Base-by-base conservation (phyloP, 129 eudicot genomes). In the Flaveria robusta region DNA sequence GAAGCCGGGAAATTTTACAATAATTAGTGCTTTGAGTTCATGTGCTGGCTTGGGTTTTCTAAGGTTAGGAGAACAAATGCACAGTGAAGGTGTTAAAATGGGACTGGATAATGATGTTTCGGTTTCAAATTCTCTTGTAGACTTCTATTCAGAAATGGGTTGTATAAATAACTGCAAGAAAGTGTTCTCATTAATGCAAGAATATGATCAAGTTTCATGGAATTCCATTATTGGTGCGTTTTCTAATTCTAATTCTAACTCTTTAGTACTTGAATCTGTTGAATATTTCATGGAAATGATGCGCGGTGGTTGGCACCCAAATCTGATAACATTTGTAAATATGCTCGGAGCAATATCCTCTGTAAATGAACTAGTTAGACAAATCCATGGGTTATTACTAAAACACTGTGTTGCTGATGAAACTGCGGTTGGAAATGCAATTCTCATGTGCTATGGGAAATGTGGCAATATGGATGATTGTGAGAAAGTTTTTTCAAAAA, bases 61-160 rank as follows among this genome's bases (percentile, higher is more conserved):
- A 22, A 84, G 46, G 23, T 76, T 81, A 80, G 98, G 97, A 45
- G 80, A 85, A 77, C 97, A 91, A 76, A 79, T 94, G 65, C 97
- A 94, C 41, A 68, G 87, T 34, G 92, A 94, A 77, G 92, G 87
- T 24, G 43, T 89, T 37, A 94, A 94, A 68, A 54, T 88, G 58
- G 98, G 97, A 81, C 93, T 93, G 75, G 85, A 88, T 78, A 50
- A 43, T 41, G 96, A 91, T 82, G 93, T 93, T 78, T 93, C 97
- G 5, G 97, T 93, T 75, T 85, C 96, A 27, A 93, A 93, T 81
- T 84, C 97, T 22, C 93, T 93, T 77, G 85, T 93, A 62, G 74
- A 89, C 41, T 79, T 91, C 52, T 93, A 93, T 81, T 88, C 93
- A 7, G 93, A 87, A 78, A 72, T 82, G 3, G 86, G 84, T 19